Percentiles rank a stretch among this genome's conserved stretches.
Evolutionary conservation across 1,284 basidiomycete genomes (phyloP).

Genomic region (Xerocomus alliaceus): DNA sequence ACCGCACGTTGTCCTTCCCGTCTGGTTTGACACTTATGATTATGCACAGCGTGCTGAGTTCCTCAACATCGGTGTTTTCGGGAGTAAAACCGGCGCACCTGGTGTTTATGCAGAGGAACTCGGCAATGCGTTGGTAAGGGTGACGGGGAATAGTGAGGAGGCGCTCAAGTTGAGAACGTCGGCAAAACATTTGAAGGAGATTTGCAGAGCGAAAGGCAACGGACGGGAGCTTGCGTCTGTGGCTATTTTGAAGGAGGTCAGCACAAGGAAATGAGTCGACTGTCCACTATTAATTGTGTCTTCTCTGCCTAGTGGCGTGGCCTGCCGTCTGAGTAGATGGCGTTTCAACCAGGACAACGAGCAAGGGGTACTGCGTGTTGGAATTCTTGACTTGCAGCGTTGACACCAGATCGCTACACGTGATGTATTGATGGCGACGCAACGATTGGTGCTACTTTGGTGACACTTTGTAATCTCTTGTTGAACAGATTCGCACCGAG

Average conservation of each 20-base stretch:
- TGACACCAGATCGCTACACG: too few species aligned
- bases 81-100: constrained; percentile 9
- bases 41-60: constrained; percentile 16
- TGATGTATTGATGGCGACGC: too few species aligned
- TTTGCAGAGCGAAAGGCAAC: constrained; percentile 16
- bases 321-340: too few species aligned
- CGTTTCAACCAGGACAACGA: too few species aligned
- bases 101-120: constrained; percentile 19
- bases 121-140: constrained; percentile 9
- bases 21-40: constrained; percentile 27
- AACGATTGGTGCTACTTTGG: too few species aligned
- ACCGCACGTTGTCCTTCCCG: constrained; percentile 19
- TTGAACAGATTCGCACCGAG: too few species aligned
- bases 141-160: constrained; percentile 16
- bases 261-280: background rate
- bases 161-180: background rate
- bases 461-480: too few species aligned
- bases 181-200: constrained; percentile 12
- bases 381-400: too few species aligned
- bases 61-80: constrained; percentile 22
- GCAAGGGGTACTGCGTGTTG: too few species aligned
- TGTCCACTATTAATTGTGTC: too few species aligned
- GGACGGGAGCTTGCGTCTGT: constrained; percentile 4
- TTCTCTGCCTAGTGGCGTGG: too few species aligned
- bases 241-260: constrained; percentile 4